Evolutionary conservation across 2,329 filamentous ascomycete species (phyloP).

Genomic region (Colletotrichum higginsianum): DNA sequence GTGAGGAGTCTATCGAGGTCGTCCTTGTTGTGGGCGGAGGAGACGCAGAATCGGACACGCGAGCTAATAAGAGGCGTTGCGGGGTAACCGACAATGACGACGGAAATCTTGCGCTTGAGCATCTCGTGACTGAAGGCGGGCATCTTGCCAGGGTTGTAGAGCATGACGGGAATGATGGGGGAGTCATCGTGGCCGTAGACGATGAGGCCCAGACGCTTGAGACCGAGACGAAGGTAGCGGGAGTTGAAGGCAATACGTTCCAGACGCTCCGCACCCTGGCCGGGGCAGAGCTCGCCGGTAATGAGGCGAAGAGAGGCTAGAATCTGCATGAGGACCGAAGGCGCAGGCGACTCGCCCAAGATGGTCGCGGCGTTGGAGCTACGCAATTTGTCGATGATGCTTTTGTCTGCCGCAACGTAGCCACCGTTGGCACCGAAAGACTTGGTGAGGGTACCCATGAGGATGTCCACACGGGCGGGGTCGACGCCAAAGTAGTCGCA

Average conservation of each 20-base stretch:
- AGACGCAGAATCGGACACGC: conserved; percentile 95
- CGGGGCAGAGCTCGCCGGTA: conserved; percentile 86
- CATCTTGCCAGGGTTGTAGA: conserved; percentile 99
- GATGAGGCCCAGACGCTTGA: conserved; percentile 97
- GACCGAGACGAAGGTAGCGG: conserved; percentile 94
- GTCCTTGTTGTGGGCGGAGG: conserved; percentile 97
- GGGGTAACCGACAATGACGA: conserved; percentile 97
- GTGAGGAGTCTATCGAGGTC: conserved; percentile 91
- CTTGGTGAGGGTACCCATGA: conserved; percentile 99
- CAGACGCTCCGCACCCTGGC: conserved; percentile 94
- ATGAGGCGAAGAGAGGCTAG: conserved; percentile 89
- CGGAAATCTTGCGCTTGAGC: conserved; percentile 96
- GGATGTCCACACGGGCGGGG: conserved; percentile 88
- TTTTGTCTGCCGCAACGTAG: conserved; percentile 91
- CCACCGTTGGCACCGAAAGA: conserved; percentile 98
- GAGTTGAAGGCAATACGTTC: conserved; percentile 99
- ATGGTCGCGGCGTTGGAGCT: conserved; percentile 88
- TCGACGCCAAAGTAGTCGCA: conserved; percentile 98
- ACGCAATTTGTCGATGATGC: conserved; percentile 92
- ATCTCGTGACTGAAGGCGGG: conserved; percentile 98
- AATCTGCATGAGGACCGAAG: conserved; percentile 93
- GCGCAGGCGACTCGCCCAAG: conserved; percentile 89
- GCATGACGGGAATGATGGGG: conserved; percentile 92
- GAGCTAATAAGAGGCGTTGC: conserved; percentile 96
- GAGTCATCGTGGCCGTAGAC: conserved; percentile 98